Conservation (phyloP, 768 basidiomycete species). For the Cystobasidium ongulense region DNA sequence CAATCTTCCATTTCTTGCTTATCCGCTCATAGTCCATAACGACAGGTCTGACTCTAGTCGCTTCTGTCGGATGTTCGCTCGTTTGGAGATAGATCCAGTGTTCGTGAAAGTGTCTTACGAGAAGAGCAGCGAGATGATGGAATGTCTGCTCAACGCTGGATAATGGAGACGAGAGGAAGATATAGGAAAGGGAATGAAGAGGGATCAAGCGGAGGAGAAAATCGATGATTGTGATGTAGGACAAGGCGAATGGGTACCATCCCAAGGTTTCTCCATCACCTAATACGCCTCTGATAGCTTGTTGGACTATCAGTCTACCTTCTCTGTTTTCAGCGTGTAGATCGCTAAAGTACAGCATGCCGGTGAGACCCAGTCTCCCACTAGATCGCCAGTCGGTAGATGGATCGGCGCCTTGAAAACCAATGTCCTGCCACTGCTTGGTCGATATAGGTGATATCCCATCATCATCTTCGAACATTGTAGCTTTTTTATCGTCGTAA, state of each 20-base stretch:
- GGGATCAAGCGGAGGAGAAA: not conserved
- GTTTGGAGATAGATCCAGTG: slow-evolving; percentile 23
- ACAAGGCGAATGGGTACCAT: slow-evolving; percentile 26
- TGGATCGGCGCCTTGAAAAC: slow-evolving; percentile 26
- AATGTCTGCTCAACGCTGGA: slow-evolving; percentile 4
- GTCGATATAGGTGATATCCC: not conserved
- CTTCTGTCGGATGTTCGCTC: slow-evolving; percentile 1
- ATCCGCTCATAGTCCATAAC: slow-evolving; percentile 31
- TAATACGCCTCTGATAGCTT: slow-evolving; percentile 7
- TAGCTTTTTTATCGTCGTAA: not conserved
- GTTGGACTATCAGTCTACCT: slow-evolving; percentile 1
- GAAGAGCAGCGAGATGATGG: not conserved
- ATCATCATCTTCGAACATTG: not conserved
- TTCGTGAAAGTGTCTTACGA: slow-evolving; percentile 17
- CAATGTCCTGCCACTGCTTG: slow-evolving; percentile 25
- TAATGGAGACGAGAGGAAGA: slow-evolving; percentile 11
- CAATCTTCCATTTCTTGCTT: slow-evolving; percentile 19
- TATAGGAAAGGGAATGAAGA: slow-evolving; percentile 8
- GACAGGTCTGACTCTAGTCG: not conserved
- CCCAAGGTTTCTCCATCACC: slow-evolving; percentile 14
- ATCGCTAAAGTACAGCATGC: slow-evolving; percentile 1
- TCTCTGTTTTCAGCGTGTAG: not conserved
- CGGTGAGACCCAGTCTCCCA: slow-evolving; percentile 7
- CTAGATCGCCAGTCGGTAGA: slow-evolving; percentile 18
- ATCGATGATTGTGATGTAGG: slow-evolving; percentile 2